Evolutionary conservation across 768 basidiomycete genomes (phyloP).

Genomic region (Russula griseocarnosa): DNA sequence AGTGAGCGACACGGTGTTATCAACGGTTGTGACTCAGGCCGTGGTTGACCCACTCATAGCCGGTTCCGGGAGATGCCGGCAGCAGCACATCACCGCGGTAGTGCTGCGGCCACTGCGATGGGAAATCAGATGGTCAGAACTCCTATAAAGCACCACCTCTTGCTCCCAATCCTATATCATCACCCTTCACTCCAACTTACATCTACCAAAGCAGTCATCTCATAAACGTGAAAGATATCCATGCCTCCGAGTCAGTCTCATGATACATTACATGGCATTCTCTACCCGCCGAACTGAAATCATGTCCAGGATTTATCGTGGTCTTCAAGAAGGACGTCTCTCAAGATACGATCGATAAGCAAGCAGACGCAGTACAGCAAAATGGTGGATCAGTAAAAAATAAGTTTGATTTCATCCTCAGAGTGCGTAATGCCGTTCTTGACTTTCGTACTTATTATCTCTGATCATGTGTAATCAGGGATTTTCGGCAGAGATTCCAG

Average conservation of each 20-base stretch:
- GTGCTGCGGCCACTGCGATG: slow-evolving; percentile 1
- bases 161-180: not conserved
- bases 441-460: not conserved
- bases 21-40: not conserved
- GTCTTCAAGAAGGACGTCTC: slow-evolving; percentile 49
- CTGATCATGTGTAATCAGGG: slow-evolving; percentile 34
- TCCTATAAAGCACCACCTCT: slow-evolving; percentile 11
- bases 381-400: slow-evolving; percentile 47
- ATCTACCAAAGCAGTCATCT: not conserved
- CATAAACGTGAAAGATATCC: slow-evolving; percentile 6
- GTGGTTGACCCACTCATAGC: not conserved
- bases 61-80: not conserved
- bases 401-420: slow-evolving; percentile 36
- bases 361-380: slow-evolving; percentile 37
- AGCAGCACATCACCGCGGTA: not conserved
- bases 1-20: not conserved
- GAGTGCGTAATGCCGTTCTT: not conserved
- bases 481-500: slow-evolving; percentile 43
- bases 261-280: not conserved
- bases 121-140: not conserved
- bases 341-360: slow-evolving; percentile 42
- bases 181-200: not conserved
- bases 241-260: slow-evolving; percentile 31
- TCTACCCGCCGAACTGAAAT: slow-evolving; percentile 19
- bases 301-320: slow-evolving; percentile 47